Evolutionary conservation across 2,329 filamentous ascomycete genomes (phyloP), one percentile per base, ranked within the genome.

Genomic region (Penicillium sp.): DNA sequence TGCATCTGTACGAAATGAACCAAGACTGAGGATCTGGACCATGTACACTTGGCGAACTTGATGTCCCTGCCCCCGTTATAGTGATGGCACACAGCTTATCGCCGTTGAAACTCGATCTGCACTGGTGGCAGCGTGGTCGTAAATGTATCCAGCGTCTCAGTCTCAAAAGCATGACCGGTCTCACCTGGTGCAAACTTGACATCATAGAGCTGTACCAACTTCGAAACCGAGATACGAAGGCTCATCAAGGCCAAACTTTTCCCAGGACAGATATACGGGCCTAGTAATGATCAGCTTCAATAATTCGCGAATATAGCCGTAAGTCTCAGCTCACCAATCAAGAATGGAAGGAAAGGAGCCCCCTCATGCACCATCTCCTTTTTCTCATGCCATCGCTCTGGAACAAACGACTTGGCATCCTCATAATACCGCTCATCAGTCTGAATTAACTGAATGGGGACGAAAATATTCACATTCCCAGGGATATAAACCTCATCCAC

Each of bases 171-270:
- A 7, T 29, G 14, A 2, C 55, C 46, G 19, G 10, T 50, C 27
- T 54, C 55, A 2, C 47, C 50, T 1, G 35, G 21, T 5, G 37
- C 41, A n/a, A 54, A 54, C 26, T 24, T 47, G 24, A 57, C 31
- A 27, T 54, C 16, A 33, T 49, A 57, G 3, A 13, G 31, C 24
- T 54, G 39, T 16, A 39, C 24, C 19, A 57, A 39, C 19, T 29
- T 50, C 2, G 55, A 57, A 46, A 57, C 26, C 10, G 39, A 44
- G 16, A 45, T 51, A 1, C 51, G 51, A 47, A 57, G 55, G n/a
- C 46, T 50, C 39, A 53, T 21, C 14, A 46, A 8, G 8, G 41
- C 39, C 5, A 53, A 19, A 27, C 19, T 29, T 14, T 53, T 53
- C 33, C 41, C 50, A 24, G 41, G 39, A 21, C 50, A 53, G n/a